phyloP scores from a whole-genome alignment of 2,329 filamentous ascomycete genomes.

The Xylaria sp. region DNA sequence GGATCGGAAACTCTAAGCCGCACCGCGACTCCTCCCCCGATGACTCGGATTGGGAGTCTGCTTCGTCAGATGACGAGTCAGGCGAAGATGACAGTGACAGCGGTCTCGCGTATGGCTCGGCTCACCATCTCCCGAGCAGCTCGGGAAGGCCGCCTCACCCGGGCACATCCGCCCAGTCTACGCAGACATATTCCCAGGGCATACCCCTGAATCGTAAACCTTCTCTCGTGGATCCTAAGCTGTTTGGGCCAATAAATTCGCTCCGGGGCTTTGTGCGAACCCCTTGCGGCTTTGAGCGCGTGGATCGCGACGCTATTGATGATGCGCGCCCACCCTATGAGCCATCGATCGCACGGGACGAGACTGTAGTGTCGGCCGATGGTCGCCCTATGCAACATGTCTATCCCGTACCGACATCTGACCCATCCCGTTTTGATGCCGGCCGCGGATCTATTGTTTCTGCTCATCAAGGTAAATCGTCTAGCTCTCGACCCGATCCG shows the following conservation, averaged over 20 bases:
- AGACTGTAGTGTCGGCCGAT: conserved; percentile 52
- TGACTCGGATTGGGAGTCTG: conserved; percentile 68
- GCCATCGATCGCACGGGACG: conserved; percentile 50
- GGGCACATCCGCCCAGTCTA: conserved; percentile 29
- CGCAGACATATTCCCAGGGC: conserved; percentile 40
- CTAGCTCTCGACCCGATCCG: conserved; percentile 63
- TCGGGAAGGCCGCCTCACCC: conserved; percentile 32
- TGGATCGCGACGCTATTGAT: conserved; percentile 45
- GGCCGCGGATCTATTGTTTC: conserved; percentile 61
- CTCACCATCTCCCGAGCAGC: conserved; percentile 41
- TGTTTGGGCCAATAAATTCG: conserved; percentile 72
- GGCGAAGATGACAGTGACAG: conserved; percentile 56
- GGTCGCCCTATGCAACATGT: conserved; percentile 67
- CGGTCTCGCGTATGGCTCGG: conserved; percentile 58
- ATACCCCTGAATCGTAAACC: conserved; percentile 48
- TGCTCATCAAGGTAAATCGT: conserved; percentile 54
- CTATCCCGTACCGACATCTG: conserved; percentile 73
- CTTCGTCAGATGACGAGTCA: conserved; percentile 60
- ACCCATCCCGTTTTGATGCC: conserved; percentile 71
- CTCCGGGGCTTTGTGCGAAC: conserved; percentile 65
- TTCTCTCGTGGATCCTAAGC: conserved; percentile 66
- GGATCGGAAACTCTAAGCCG: conserved; percentile 56
- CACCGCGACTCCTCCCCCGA: conserved; percentile 53
- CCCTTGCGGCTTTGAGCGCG: conserved; percentile 66
- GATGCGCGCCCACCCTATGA: conserved; percentile 52